These are phyloP conservation scores for Escallonia rubra DNA, from an alignment of 129 eudicot genomes.

Conservation along the genomic window DNA sequence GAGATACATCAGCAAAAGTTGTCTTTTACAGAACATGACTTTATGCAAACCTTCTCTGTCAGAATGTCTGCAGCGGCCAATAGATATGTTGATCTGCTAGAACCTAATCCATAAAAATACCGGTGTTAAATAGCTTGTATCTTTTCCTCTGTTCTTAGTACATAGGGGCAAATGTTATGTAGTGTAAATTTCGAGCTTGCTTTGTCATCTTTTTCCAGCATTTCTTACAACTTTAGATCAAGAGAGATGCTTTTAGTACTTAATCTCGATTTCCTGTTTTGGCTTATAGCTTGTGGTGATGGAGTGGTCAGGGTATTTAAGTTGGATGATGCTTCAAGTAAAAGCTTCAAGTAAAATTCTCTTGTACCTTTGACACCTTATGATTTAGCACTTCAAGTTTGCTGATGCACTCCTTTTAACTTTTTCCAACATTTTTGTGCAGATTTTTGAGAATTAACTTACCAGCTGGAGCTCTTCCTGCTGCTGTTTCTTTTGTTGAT, in stretches of 20 bases:
- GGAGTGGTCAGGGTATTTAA: conserved; percentile 83
- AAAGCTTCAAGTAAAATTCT: conserved; percentile 82
- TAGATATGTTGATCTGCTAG: too few relatives aligned
- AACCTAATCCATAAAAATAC: too few relatives aligned
- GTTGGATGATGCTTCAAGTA: conserved; percentile 86
- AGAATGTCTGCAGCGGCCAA: too few relatives aligned
- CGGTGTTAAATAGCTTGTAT: too few relatives aligned
- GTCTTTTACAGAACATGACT: too few relatives aligned
- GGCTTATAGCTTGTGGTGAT: conserved; percentile 86
- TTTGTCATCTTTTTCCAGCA: background rate
- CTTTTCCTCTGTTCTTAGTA: too few relatives aligned
- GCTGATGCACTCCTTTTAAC: background rate
- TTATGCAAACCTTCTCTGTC: too few relatives aligned
- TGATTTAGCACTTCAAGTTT: conserved; percentile 4
- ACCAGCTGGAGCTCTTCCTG: conserved; percentile 94
- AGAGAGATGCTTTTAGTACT: conserved; percentile 12
- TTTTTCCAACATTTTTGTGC: conserved; percentile 1
- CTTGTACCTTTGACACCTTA: conserved; percentile 1
- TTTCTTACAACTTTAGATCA: background rate
- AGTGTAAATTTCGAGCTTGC: too few relatives aligned
- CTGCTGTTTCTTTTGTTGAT: conserved; percentile 74
- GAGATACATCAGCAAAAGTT: too few relatives aligned
- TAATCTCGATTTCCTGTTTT: conserved; percentile 13
- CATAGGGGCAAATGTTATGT: too few relatives aligned
- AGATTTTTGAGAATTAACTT: conserved; percentile 92